A percentile compares a stretch with the other conserved stretches of the same genome.
phyloP scores from a whole-genome alignment of 257 asterid species.

The Fraxinus anomala region DNA sequence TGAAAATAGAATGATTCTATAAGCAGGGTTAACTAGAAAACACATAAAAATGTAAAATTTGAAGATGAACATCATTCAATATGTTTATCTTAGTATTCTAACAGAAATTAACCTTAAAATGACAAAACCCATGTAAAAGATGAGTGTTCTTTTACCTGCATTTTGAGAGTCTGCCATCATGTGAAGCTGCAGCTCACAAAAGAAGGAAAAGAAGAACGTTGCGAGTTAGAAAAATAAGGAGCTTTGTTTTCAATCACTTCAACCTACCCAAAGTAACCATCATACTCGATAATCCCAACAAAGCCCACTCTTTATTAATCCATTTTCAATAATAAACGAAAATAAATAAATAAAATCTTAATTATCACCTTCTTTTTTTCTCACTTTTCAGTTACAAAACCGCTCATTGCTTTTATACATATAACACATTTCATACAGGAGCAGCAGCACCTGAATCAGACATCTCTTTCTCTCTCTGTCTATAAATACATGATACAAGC shows the following conservation, averaged over 20 bases:
- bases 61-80: too few relatives aligned
- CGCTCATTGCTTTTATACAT: conserved; percentile 38
- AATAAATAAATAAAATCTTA: conserved; percentile 17
- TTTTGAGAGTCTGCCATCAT: conserved; percentile 48
- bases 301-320: conserved; percentile 37
- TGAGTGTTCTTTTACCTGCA: conserved; percentile 39
- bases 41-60: neutral
- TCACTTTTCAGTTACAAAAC: conserved; percentile 80
- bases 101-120: conserved; percentile 17
- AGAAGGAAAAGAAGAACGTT: neutral
- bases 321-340: conserved; percentile 34
- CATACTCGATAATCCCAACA: conserved; percentile 38
- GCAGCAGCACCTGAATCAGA: conserved; percentile 23
- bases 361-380: conserved; percentile 42
- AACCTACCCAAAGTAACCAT: conserved; percentile 46
- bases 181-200: conserved; percentile 21
- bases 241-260: conserved; percentile 39
- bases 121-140: conserved; percentile 26
- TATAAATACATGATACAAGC: conserved; percentile 21
- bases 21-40: conserved; percentile 8
- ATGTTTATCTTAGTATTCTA: neutral
- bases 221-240: conserved; percentile 19
- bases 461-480: conserved; percentile 27
- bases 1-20: conserved; percentile 4
- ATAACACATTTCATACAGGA: conserved; percentile 4